Percentiles rank a stretch among this genome's conserved stretches.
Conservation (phyloP, 2,329 filamentous ascomycete species). For the Penicillium corylophilum region DNA sequence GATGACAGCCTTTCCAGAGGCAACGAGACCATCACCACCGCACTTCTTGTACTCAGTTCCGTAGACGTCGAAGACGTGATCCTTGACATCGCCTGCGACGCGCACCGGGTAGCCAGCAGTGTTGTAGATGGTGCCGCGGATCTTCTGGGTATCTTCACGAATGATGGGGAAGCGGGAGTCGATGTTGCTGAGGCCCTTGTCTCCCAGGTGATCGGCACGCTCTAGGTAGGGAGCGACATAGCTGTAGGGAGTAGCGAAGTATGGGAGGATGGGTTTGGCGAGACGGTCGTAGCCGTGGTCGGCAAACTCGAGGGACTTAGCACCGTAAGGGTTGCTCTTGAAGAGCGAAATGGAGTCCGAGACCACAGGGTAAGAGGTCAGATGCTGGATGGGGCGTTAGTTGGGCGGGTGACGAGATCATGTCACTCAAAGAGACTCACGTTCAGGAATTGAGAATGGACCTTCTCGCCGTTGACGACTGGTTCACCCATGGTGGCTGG, state of each 20-base stretch:
- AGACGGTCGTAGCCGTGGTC: slow-evolving; percentile 73
- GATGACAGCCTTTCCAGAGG: slow-evolving; percentile 67
- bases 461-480: slow-evolving; percentile 52
- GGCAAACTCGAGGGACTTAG: slow-evolving; percentile 75
- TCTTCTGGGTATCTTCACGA: slow-evolving; percentile 71
- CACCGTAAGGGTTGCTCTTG: slow-evolving; percentile 78
- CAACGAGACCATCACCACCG: slow-evolving; percentile 60
- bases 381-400: slow-evolving; percentile 59
- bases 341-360: slow-evolving; percentile 74
- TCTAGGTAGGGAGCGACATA: slow-evolving; percentile 82
- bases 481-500: slow-evolving; percentile 48
- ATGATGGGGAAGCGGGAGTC: slow-evolving; percentile 71
- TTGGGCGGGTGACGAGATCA: slow-evolving; percentile 1
- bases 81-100: slow-evolving; percentile 58
- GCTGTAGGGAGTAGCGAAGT: slow-evolving; percentile 74
- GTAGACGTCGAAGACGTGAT: slow-evolving; percentile 46
- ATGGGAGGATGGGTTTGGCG: slow-evolving; percentile 74
- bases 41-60: slow-evolving; percentile 48
- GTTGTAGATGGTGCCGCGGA: slow-evolving; percentile 64
- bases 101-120: slow-evolving; percentile 62
- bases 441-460: slow-evolving; percentile 48
- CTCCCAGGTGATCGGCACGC: slow-evolving; percentile 75
- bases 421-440: slow-evolving; percentile 27
- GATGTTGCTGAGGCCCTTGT: slow-evolving; percentile 67
- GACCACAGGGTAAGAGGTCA: slow-evolving; percentile 80